Conservation (phyloP, 768 basidiomycete species). For the Mycena galericulata region DNA sequence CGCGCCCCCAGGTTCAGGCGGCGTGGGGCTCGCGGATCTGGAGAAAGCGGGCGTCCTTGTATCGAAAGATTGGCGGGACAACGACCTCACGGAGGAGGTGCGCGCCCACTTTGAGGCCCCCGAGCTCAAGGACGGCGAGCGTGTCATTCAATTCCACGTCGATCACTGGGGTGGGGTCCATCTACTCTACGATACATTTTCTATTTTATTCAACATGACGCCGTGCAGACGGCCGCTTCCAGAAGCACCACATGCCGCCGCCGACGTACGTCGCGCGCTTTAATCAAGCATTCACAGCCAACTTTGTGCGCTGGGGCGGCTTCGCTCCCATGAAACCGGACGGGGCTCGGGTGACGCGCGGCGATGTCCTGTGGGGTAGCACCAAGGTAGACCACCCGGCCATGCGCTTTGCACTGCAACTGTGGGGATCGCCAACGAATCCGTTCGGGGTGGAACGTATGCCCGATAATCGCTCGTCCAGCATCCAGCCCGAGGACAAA, state of each 20-base stretch:
- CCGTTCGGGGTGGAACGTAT: no score
- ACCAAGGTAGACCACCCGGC: conserved; percentile 2
- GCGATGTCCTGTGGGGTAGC: not conserved
- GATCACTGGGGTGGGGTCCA: conserved; percentile 3
- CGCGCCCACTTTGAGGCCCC: not conserved
- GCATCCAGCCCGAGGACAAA: no score
- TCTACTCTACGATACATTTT: not conserved
- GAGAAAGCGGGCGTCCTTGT: not conserved
- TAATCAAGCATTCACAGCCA: not conserved
- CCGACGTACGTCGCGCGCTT: not conserved
- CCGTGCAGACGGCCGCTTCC: not conserved
- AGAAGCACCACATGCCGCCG: not conserved
- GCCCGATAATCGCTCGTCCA: no score
- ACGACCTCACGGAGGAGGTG: conserved; percentile 17
- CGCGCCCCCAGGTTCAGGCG: not conserved
- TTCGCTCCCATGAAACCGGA: conserved; percentile 27
- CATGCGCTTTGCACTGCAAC: conserved; percentile 14
- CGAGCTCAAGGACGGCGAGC: conserved; percentile 2
- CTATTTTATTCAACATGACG: not conserved
- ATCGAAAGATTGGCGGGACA: conserved; percentile 12
- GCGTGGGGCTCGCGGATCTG: conserved; percentile 16
- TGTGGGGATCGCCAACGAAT: not conserved
- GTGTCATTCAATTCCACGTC: conserved; percentile 6
- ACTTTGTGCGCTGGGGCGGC: conserved; percentile 39
- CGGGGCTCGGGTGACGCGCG: not conserved